phyloP scores from a whole-genome alignment of 2,329 filamentous ascomycete species.

The Hymenoscyphus repandus region DNA sequence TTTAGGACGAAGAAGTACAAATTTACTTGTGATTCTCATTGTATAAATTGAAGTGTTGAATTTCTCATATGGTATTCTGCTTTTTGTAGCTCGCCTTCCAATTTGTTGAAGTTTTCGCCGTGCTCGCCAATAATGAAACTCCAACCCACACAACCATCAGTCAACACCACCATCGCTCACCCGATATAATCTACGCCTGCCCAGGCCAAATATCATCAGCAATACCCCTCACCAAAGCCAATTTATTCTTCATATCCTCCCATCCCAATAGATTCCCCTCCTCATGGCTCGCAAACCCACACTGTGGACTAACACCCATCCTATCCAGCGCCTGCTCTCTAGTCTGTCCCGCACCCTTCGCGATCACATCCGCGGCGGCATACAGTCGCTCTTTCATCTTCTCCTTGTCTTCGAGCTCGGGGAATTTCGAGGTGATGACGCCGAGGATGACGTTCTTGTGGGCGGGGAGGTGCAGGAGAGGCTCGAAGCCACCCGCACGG shows the following conservation, averaged over 20 bases:
- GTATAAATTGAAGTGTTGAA: no score
- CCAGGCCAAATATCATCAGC: slow-evolving; percentile 65
- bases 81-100: no score
- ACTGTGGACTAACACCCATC: slow-evolving; percentile 66
- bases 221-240: slow-evolving; percentile 64
- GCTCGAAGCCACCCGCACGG: slow-evolving; percentile 61
- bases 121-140: no score
- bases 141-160: not conserved
- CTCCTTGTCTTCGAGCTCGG: slow-evolving; percentile 58
- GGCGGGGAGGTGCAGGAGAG: slow-evolving; percentile 54
- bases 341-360: slow-evolving; percentile 60
- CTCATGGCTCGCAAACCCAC: slow-evolving; percentile 66
- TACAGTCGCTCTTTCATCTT: slow-evolving; percentile 56
- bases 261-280: slow-evolving; percentile 62
- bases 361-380: slow-evolving; percentile 63
- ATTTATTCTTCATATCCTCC: slow-evolving; percentile 70
- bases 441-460: slow-evolving; percentile 63
- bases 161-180: no score
- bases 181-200: slow-evolving; percentile 10
- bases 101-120: no score
- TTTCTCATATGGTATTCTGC: no score
- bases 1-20: no score
- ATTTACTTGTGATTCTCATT: no score
- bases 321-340: slow-evolving; percentile 64
- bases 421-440: slow-evolving; percentile 60